Evolutionary conservation across 371 early-diverging fungal genomes (phyloP).

Genomic region (Scutellospora calospora): DNA sequence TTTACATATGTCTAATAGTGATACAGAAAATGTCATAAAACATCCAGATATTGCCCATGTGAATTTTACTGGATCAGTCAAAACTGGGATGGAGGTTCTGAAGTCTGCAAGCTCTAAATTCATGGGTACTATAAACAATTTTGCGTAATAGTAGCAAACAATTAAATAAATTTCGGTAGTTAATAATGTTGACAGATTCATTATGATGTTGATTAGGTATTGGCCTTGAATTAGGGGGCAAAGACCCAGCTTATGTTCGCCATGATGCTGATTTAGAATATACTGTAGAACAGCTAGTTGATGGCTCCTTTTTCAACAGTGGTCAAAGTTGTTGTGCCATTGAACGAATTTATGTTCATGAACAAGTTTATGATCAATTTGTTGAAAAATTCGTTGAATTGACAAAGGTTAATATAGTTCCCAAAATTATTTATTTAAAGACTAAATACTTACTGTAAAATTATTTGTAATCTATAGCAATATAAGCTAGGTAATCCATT

Average conservation of each 20-base stretch:
- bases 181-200: not conserved
- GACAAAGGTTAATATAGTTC: constrained; percentile 57
- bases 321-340: constrained; percentile 89
- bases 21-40: constrained; percentile 66
- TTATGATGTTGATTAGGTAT: constrained; percentile 54
- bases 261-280: constrained; percentile 76
- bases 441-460: not conserved
- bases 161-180: not conserved
- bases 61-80: constrained; percentile 86
- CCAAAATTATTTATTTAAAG: not conserved
- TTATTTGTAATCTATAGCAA: constrained; percentile 40
- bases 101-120: constrained; percentile 67
- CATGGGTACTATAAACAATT: constrained; percentile 59
- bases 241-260: constrained; percentile 88
- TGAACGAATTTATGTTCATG: constrained; percentile 88
- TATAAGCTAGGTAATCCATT: constrained; percentile 77
- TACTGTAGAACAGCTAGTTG: constrained; percentile 79
- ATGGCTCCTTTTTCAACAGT: constrained; percentile 87
- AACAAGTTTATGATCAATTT: constrained; percentile 76
- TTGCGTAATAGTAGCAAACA: not conserved
- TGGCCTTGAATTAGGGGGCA: constrained; percentile 88
- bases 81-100: constrained; percentile 76
- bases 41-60: constrained; percentile 74
- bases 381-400: constrained; percentile 71
- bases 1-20: constrained; percentile 66